Evolutionary conservation across 2,329 filamentous ascomycete genomes (phyloP).

Genomic region (Blastomyces percursus): DNA sequence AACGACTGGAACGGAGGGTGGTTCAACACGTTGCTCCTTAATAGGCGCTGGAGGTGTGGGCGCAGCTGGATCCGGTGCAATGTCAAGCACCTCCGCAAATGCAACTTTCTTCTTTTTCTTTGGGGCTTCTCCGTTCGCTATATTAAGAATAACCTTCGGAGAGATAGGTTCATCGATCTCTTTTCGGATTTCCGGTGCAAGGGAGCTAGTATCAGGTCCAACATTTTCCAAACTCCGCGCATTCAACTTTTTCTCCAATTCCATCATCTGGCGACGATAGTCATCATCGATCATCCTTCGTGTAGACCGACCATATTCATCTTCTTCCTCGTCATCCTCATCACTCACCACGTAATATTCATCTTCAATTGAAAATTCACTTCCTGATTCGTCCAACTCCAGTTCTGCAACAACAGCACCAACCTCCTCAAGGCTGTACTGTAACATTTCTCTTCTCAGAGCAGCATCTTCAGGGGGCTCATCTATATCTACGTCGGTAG

Average conservation of each 20-base stretch:
- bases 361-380: constrained; percentile 42
- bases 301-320: constrained; percentile 64
- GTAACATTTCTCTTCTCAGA: constrained; percentile 76
- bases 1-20: constrained; percentile 27
- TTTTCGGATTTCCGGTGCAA: constrained; percentile 25
- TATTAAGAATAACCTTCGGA: constrained; percentile 11
- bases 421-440: constrained; percentile 79
- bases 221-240: constrained; percentile 47
- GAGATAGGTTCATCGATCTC: constrained; percentile 19
- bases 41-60: constrained; percentile 16
- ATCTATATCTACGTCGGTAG: constrained; percentile 55
- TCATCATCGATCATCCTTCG: constrained; percentile 57
- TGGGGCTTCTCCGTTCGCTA: constrained; percentile 19
- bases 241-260: constrained; percentile 65
- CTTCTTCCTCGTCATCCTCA: constrained; percentile 54
- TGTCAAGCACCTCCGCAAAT: constrained; percentile 66
- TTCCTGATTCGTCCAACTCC: constrained; percentile 59
- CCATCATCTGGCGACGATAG: constrained; percentile 72
- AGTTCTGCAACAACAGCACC: constrained; percentile 88
- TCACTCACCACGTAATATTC: constrained; percentile 45
- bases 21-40: constrained; percentile 25
- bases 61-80: constrained; percentile 42
- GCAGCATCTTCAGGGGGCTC: constrained; percentile 72
- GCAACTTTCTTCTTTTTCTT: constrained; percentile 59
- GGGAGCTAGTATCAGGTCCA: constrained; percentile 37